Conservation (phyloP, 768 basidiomycete genomes). For the Mycena haematopus region DNA sequence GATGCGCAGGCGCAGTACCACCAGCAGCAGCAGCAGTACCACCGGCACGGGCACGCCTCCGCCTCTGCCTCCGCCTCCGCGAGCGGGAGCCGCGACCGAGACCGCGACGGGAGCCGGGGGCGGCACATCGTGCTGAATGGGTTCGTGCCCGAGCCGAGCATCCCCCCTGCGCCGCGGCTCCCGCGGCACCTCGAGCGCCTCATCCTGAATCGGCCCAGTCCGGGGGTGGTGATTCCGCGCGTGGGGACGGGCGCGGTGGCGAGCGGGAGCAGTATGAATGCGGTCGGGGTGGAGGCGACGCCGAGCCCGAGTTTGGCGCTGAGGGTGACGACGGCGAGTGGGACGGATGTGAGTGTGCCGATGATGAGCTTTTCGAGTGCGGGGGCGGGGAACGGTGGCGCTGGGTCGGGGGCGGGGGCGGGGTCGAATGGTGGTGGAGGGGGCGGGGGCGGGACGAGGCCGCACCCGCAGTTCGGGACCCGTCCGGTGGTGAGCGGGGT, state of each 20-base stretch:
- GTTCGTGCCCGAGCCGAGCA: conserved; percentile 71
- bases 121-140: conserved; percentile 30
- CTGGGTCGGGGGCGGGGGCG: not conserved
- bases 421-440: not conserved
- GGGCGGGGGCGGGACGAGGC: not conserved
- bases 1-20: conserved; percentile 41
- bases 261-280: conserved; percentile 41
- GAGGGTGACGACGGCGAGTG: conserved; percentile 46
- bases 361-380: conserved; percentile 24
- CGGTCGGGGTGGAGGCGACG: conserved; percentile 26
- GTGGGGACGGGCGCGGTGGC: conserved; percentile 30
- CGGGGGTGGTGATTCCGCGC: conserved; percentile 36
- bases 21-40: conserved; percentile 18
- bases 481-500: not conserved
- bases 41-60: too few relatives aligned
- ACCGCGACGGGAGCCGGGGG: conserved; percentile 38
- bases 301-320: conserved; percentile 15
- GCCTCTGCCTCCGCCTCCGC: too few relatives aligned
- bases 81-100: conserved; percentile 28
- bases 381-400: not conserved
- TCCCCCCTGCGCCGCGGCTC: conserved; percentile 86
- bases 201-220: conserved; percentile 70
- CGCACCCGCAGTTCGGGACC: conserved; percentile 25
- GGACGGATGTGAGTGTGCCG: conserved; percentile 42
- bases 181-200: conserved; percentile 94